These are phyloP conservation scores for Globisporangium carolinianum DNA, from an alignment of 352 stramenopile genomes.

Conservation along the genomic window DNA sequence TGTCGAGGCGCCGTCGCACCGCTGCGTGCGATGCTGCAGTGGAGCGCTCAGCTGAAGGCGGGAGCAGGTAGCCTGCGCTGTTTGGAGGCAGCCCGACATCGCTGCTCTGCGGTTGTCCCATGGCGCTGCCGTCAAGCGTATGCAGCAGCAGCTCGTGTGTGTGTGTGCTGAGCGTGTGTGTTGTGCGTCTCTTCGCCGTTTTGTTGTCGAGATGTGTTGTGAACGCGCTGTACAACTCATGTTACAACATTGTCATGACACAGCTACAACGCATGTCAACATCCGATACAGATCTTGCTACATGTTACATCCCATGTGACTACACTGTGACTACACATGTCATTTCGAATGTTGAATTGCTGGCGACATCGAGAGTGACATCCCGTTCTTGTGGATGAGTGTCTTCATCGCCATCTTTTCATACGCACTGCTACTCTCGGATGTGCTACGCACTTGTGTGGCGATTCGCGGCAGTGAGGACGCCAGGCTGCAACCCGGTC, in stretches of 20 bases:
- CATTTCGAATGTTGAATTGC: neutral
- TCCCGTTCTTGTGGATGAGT: slow-evolving; percentile 6
- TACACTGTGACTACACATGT: too few species aligned
- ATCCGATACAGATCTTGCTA: too few species aligned
- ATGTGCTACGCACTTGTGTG: slow-evolving; percentile 5
- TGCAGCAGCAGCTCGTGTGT: neutral
- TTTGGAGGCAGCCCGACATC: neutral
- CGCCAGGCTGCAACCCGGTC: neutral
- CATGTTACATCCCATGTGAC: too few species aligned
- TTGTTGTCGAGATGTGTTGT: too few species aligned
- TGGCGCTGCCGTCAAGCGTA: neutral
- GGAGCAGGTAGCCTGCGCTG: neutral
- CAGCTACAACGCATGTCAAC: too few species aligned
- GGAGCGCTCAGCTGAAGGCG: neutral
- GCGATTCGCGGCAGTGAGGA: neutral
- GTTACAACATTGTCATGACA: too few species aligned
- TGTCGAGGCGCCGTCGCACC: slow-evolving; percentile 26
- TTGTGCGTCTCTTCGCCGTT: too few species aligned
- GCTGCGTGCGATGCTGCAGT: neutral
- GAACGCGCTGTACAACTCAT: too few species aligned
- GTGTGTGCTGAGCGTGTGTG: too few species aligned
- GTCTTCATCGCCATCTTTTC: slow-evolving; percentile 4
- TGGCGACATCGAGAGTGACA: neutral
- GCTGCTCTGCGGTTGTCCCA: neutral
- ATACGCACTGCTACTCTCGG: slow-evolving; percentile 12